phyloP scores from a whole-genome alignment of 108 stramenopile genomes.

The Nannochloropsis oceanica region DNA sequence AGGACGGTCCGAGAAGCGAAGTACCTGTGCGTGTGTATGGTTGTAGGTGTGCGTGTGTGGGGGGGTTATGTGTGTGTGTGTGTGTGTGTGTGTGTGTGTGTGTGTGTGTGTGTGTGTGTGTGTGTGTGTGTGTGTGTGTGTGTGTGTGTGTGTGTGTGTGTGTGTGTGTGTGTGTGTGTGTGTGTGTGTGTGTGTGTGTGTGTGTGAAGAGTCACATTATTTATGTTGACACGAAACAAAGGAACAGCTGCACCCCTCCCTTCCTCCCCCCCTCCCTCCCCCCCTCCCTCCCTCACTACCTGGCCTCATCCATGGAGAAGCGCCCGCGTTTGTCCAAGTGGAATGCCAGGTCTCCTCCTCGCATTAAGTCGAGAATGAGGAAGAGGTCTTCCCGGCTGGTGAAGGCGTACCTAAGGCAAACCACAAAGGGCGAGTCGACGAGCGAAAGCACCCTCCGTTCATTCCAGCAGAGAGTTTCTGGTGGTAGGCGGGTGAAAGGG shows the following conservation, averaged over 20 bases:
- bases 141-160: too few relatives aligned
- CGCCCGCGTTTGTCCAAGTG: constrained; percentile 10
- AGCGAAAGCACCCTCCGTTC: constrained; percentile 64
- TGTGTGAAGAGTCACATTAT: too few relatives aligned
- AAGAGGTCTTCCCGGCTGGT: constrained; percentile 66
- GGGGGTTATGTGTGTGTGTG: too few relatives aligned
- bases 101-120: too few relatives aligned
- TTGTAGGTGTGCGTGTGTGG: too few relatives aligned
- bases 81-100: too few relatives aligned
- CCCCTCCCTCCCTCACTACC: not conserved
- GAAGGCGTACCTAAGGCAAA: constrained; percentile 89
- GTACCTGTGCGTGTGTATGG: constrained; percentile 44
- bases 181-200: too few relatives aligned
- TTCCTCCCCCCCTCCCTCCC: not conserved
- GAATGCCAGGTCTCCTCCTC: constrained; percentile 56
- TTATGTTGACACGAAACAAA: too few relatives aligned
- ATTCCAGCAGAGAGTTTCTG: constrained; percentile 60
- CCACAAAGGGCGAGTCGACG: constrained; percentile 77
- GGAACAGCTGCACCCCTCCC: too few relatives aligned
- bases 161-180: too few relatives aligned
- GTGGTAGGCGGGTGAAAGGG: not conserved
- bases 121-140: too few relatives aligned
- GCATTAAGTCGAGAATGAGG: constrained; percentile 90
- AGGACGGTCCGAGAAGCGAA: constrained; percentile 79
- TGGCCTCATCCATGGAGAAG: not conserved